Evolutionary conservation across 495 filamentous ascomycete genomes (phyloP).

Genomic region (Lasiosphaeria ovina): DNA sequence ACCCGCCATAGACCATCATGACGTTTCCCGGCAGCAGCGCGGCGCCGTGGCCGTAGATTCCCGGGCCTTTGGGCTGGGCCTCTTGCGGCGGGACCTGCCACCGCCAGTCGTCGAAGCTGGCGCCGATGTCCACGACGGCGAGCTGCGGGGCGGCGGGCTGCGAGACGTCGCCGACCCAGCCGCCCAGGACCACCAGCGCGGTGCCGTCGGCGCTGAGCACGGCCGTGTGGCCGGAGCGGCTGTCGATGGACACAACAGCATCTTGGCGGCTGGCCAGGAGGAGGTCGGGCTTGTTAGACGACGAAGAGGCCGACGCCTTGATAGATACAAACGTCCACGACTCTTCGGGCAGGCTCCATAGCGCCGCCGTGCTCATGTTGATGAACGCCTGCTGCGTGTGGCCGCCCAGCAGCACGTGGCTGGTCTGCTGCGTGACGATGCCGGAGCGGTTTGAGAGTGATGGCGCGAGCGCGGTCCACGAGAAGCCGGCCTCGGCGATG

Average conservation of each 20-base stretch:
- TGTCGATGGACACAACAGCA: slow-evolving; percentile 52
- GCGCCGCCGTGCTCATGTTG: slow-evolving; percentile 86
- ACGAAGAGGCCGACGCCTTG: slow-evolving; percentile 38
- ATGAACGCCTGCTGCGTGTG: slow-evolving; percentile 82
- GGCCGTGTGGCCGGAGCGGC: slow-evolving; percentile 82
- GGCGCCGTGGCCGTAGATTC: slow-evolving; percentile 83
- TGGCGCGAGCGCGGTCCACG: slow-evolving; percentile 66
- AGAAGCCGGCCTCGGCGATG: slow-evolving; percentile 83
- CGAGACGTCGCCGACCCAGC: slow-evolving; percentile 81
- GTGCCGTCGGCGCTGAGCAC: slow-evolving; percentile 74
- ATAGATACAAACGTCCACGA: slow-evolving; percentile 79
- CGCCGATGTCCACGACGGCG: slow-evolving; percentile 68
- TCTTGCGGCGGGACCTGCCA: slow-evolving; percentile 65
- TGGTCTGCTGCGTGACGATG: slow-evolving; percentile 61
- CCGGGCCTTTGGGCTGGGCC: slow-evolving; percentile 46
- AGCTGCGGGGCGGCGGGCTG: slow-evolving; percentile 78
- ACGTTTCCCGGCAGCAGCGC: slow-evolving; percentile 79
- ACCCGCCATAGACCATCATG: slow-evolving; percentile 88
- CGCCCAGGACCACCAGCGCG: slow-evolving; percentile 73
- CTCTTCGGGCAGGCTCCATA: slow-evolving; percentile 82
- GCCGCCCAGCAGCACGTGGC: slow-evolving; percentile 80
- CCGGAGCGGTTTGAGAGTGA: slow-evolving; percentile 56
- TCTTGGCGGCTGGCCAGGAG: slow-evolving; percentile 8
- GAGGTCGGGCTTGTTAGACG: not conserved
- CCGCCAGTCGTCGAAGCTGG: slow-evolving; percentile 70